These are phyloP conservation scores for Aspergillus neotritici DNA, from an alignment of 2,329 filamentous ascomycete genomes.

Conservation along the genomic window DNA sequence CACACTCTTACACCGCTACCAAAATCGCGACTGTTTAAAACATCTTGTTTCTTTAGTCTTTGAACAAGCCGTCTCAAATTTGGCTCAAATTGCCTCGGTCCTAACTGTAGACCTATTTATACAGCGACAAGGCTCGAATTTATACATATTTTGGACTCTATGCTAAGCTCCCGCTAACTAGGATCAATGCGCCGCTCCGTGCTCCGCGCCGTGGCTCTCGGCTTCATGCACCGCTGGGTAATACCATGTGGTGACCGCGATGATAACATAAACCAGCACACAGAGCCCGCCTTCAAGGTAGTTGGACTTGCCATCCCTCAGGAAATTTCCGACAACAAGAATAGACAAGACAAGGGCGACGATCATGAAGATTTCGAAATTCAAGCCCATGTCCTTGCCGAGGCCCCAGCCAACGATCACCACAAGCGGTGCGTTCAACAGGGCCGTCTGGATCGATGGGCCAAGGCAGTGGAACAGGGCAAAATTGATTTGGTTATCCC, in stretches of 20 bases:
- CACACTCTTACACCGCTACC: too few relatives aligned
- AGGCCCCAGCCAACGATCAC: slow-evolving; percentile 80
- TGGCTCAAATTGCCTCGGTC: too few relatives aligned
- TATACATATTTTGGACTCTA: too few relatives aligned
- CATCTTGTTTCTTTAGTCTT: too few relatives aligned
- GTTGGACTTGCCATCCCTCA: slow-evolving; percentile 82
- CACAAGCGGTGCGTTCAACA: slow-evolving; percentile 79
- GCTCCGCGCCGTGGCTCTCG: neutral
- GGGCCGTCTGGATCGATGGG: slow-evolving; percentile 80
- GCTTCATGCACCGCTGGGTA: slow-evolving; percentile 49
- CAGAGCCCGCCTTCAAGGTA: slow-evolving; percentile 83
- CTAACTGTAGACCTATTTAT: too few relatives aligned
- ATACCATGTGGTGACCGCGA: slow-evolving; percentile 57
- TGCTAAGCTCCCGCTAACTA: too few relatives aligned
- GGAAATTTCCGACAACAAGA: slow-evolving; percentile 78
- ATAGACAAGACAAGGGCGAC: slow-evolving; percentile 76
- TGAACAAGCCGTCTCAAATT: too few relatives aligned
- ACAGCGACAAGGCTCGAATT: too few relatives aligned
- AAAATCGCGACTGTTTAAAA: too few relatives aligned
- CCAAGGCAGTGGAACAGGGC: slow-evolving; percentile 80
- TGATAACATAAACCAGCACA: slow-evolving; percentile 59
- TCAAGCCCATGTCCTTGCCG: slow-evolving; percentile 64
- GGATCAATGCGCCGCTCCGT: neutral
- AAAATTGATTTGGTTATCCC: slow-evolving; percentile 64
- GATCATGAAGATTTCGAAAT: slow-evolving; percentile 84